Evolutionary conservation across 768 basidiomycete genomes (phyloP).

Genomic region (Tephrocybe sp.): DNA sequence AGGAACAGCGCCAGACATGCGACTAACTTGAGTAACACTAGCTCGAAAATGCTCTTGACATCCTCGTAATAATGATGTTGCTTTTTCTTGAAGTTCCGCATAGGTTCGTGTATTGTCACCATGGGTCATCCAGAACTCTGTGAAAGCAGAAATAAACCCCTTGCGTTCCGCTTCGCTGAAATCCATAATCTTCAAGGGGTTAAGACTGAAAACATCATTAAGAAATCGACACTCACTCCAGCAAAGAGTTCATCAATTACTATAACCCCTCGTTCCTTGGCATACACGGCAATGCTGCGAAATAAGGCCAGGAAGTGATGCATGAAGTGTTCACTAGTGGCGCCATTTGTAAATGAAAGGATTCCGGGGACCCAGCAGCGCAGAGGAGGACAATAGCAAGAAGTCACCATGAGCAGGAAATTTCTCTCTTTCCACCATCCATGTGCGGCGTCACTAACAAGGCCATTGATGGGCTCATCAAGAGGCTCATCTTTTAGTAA

Average conservation of each 20-base stretch:
- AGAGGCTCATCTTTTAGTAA: constrained; percentile 20
- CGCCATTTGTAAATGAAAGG: constrained; percentile 33
- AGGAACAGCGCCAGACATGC: constrained; percentile 23
- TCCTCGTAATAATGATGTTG: constrained; percentile 19
- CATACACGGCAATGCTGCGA: constrained; percentile 24
- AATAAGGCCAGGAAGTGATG: constrained; percentile 30
- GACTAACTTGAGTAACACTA: constrained; percentile 21
- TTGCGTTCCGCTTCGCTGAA: constrained; percentile 9
- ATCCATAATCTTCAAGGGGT: constrained; percentile 14
- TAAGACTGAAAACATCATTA: too few relatives aligned
- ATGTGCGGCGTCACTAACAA: constrained; percentile 35
- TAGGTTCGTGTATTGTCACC: constrained; percentile 11
- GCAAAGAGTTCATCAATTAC: constrained; percentile 1
- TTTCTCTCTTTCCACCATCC: constrained; percentile 28
- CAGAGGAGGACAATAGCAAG: constrained; percentile 24
- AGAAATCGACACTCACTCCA: constrained; percentile 20
- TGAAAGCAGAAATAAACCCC: constrained; percentile 2
- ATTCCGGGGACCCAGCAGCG: constrained; percentile 32
- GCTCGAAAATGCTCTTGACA: constrained; percentile 29
- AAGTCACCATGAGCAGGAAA: constrained; percentile 24
- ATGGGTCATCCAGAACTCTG: constrained; percentile 14
- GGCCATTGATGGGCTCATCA: constrained; percentile 26
- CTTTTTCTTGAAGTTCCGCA: constrained; percentile 18
- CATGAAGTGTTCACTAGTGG: constrained; percentile 27
- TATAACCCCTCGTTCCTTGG: constrained; percentile 7